phyloP scores from a whole-genome alignment of 2,329 filamentous ascomycete species.

The Gliomastix tumulicola region DNA sequence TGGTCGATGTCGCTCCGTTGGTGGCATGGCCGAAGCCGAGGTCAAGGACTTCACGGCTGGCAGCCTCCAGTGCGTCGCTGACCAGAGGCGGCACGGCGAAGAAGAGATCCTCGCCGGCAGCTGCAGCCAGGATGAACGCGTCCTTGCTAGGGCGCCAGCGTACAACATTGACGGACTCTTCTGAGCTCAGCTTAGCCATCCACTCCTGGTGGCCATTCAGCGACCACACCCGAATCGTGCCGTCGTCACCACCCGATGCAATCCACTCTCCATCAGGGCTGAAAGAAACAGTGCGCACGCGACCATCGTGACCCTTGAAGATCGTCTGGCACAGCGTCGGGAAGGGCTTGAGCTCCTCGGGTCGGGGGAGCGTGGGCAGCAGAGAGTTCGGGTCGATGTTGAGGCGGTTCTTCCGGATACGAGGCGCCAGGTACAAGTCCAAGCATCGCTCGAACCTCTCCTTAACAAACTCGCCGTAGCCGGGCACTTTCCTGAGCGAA shows the following conservation, averaged over 20 bases:
- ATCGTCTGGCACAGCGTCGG: constrained; percentile 83
- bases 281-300: constrained; percentile 76
- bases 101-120: constrained; percentile 78
- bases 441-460: constrained; percentile 94
- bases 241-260: constrained; percentile 91
- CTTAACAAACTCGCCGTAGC: constrained; percentile 83
- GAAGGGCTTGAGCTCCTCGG: constrained; percentile 91
- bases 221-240: constrained; percentile 86
- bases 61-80: constrained; percentile 65
- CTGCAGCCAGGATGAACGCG: constrained; percentile 73
- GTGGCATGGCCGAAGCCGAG: constrained; percentile 92
- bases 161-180: constrained; percentile 77
- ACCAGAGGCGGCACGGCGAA: constrained; percentile 72
- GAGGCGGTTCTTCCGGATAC: constrained; percentile 85
- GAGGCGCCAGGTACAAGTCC: constrained; percentile 89
- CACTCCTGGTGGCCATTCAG: constrained; percentile 85
- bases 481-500: constrained; percentile 84
- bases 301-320: constrained; percentile 81
- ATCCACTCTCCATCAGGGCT: constrained; percentile 82
- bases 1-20: constrained; percentile 52
- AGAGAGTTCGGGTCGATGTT: constrained; percentile 95
- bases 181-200: constrained; percentile 70
- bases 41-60: constrained; percentile 71
- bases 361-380: constrained; percentile 85
- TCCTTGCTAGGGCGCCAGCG: constrained; percentile 85